Evolutionary conservation across 225 moss, liverwort and hornwort genomes (phyloP).

Genomic region (Anthoceros angustus): DNA sequence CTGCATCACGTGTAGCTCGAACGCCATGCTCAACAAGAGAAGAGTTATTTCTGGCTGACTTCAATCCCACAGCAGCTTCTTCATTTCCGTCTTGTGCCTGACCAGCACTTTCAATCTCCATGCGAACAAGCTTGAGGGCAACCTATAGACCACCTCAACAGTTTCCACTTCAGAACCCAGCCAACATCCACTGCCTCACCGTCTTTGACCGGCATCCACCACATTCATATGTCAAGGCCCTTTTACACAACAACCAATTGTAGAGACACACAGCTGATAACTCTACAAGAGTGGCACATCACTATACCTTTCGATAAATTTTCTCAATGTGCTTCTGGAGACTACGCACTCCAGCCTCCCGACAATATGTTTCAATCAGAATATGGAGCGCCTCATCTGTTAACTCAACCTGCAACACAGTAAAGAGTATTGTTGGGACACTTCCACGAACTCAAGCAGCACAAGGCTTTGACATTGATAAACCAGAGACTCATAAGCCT

Average conservation of each 20-base stretch:
- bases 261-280: not conserved
- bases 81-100: conserved; percentile 12
- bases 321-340: conserved; percentile 97
- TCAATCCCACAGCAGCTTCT: not conserved
- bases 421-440: not conserved
- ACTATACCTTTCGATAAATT: conserved; percentile 78
- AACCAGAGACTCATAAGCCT: conserved; percentile 7
- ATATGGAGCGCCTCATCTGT: conserved; percentile 67
- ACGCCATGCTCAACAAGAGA: not conserved
- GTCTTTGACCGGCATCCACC: not conserved
- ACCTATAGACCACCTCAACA: conserved; percentile 34
- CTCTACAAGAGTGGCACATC: not conserved
- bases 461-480: not conserved
- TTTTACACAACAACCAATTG: not conserved
- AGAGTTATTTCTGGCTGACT: not conserved
- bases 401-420: conserved; percentile 16
- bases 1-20: not conserved
- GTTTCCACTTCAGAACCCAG: not conserved
- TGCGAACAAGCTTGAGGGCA: conserved; percentile 82
- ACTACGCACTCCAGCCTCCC: conserved; percentile 95
- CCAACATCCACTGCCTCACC: not conserved
- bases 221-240: not conserved
- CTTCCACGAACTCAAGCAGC: not conserved
- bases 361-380: conserved; percentile 89
- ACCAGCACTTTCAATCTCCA: conserved; percentile 39